A percentile compares a stretch with the other conserved stretches of the same genome.
These are phyloP conservation scores for Stromatinia cepivora DNA, from an alignment of 2,329 filamentous ascomycete species.

Conservation along the genomic window DNA sequence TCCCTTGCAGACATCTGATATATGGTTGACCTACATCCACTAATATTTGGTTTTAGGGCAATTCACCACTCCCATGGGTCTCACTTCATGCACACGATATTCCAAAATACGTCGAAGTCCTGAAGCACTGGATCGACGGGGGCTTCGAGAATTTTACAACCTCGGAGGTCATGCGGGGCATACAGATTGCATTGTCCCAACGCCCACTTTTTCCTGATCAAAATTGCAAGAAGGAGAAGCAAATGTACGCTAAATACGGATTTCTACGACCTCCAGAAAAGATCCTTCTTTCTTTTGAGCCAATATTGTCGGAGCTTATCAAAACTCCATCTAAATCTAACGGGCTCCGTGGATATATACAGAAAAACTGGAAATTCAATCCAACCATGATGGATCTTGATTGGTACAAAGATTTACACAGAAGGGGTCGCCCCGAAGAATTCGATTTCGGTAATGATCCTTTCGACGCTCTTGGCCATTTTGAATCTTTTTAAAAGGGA, in stretches of 20 bases:
- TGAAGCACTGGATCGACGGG: neutral
- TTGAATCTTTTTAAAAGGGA: constrained; percentile 8
- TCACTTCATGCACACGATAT: neutral
- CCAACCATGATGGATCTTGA: neutral
- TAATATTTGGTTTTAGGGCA: neutral
- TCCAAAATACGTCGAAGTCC: neutral
- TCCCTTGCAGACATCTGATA: neutral
- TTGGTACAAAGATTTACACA: neutral
- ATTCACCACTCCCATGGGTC: neutral
- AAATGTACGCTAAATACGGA: neutral
- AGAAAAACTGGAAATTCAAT: constrained; percentile 6
- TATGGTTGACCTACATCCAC: neutral
- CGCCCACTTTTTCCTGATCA: too few species aligned
- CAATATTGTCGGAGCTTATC: neutral
- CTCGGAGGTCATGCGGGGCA: neutral
- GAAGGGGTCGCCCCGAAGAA: neutral
- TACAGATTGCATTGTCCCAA: neutral
- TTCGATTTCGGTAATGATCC: constrained; percentile 26
- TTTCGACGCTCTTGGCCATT: constrained; percentile 19
- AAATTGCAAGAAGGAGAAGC: neutral
- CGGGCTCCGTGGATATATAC: neutral
- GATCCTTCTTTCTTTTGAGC: neutral
- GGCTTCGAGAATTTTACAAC: neutral
- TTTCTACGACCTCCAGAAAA: neutral
- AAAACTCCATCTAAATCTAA: neutral